Percentiles rank a stretch among this genome's conserved stretches.
phyloP scores from a whole-genome alignment of 2,329 filamentous ascomycete genomes.

The Chrysoporthe austroafricana region DNA sequence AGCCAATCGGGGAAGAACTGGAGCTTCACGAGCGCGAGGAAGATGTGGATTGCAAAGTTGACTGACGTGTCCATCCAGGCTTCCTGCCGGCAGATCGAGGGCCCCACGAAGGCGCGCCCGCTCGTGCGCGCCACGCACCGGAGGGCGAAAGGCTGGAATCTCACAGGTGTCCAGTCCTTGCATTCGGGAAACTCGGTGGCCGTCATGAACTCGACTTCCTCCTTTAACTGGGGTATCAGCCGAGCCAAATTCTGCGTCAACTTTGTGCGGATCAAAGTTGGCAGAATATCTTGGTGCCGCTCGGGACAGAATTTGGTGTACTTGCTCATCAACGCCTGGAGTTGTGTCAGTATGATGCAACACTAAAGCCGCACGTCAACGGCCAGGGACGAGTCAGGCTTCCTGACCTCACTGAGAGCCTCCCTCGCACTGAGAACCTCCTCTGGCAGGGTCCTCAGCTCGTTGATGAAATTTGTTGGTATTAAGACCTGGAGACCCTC shows the following conservation, averaged over 20 bases:
- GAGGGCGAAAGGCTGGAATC: constrained; percentile 56
- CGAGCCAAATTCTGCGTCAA: constrained; percentile 52
- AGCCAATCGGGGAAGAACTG: constrained; percentile 56
- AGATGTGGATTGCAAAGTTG: constrained; percentile 54
- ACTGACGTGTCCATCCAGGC: constrained; percentile 58
- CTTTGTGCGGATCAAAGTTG: constrained; percentile 49
- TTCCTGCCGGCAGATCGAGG: constrained; percentile 53
- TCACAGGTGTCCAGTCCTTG: constrained; percentile 59
- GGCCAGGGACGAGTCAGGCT: constrained; percentile 13
- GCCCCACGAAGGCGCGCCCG: constrained; percentile 57
- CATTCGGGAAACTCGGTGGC: constrained; percentile 53
- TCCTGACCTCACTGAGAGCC: constrained; percentile 50
- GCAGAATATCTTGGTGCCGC: constrained; percentile 49
- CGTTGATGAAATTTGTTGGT: constrained; percentile 48
- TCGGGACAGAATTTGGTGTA: constrained; percentile 56
- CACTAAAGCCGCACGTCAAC: not conserved
- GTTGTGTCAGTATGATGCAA: constrained; percentile 10
- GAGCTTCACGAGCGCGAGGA: constrained; percentile 53
- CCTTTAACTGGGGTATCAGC: constrained; percentile 50
- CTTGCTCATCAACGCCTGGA: constrained; percentile 52
- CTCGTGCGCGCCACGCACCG: constrained; percentile 57
- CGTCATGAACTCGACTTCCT: constrained; percentile 51
- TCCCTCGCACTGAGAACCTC: constrained; percentile 52
- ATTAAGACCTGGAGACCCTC: constrained; percentile 54
- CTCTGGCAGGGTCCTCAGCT: constrained; percentile 53